Evolutionary conservation across 805 yeast species (phyloP), one percentile per base, ranked within the genome.

Genomic region (Tetrapisispora phaffii): DNA sequence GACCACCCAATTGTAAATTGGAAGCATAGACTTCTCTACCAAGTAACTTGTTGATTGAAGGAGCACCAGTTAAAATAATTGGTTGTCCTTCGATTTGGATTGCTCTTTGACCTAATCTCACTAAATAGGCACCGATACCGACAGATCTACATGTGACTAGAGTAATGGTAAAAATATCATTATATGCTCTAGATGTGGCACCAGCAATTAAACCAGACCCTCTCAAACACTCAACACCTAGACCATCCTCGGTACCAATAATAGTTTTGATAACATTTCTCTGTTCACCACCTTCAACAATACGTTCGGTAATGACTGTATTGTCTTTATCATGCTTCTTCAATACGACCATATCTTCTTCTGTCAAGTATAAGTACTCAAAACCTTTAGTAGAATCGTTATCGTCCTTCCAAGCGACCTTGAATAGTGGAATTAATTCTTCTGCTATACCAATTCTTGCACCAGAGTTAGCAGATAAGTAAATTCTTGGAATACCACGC

Each of bases 181-280:
- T 85, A 78, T 93, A 93, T 19, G 98, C 98, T 65, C 87, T 82
- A 12, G 97, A 85, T 39, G 99, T 93, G 24, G 95, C 96, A 69
- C 99, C 99, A 20, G 99, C 99, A 70, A 93, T 93, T 61, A 93
- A 75, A 71, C 97, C 99, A 45, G 97, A 90, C 34, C 99, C 99
- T 70, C 82, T 81, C 68, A 93, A 79, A 77, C 96, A 93, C 69
- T 93, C 99, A 48, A 93, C 99, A 73, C 99, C 99, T 50, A 94
- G 73, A 43, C 97, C 97, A 54, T 93, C 96, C 64, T 89, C 95
- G 47, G 85, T 79, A 71, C 97, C 97, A 62, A 93, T 76, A 56
- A 93, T 80, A 34, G 95, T 77, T 49, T 78, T 85, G 62, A 93
- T 86, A 56, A 84, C 75, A 61, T 78, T 75, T 61, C 97, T 80